Evolutionary conservation across 768 basidiomycete genomes (phyloP).

Genomic region (Kwoniella sp.): DNA sequence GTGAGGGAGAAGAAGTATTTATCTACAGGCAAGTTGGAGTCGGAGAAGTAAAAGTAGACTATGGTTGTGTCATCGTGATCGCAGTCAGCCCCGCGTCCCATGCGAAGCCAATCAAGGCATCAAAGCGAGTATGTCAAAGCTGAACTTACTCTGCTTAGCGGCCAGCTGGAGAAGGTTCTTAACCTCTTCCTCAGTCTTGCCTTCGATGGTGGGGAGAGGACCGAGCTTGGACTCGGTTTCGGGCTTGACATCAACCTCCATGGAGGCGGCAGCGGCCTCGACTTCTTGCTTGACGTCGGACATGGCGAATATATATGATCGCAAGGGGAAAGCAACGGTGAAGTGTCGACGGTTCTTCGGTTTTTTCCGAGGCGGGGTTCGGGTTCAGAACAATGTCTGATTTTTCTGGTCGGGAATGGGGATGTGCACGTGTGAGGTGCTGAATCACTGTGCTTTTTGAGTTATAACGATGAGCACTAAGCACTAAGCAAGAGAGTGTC

Average conservation of each 20-base stretch:
- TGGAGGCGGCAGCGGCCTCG: constrained; percentile 20
- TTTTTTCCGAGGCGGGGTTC: not conserved
- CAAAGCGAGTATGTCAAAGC: not conserved
- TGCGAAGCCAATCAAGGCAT: not conserved
- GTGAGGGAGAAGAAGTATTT: constrained; percentile 96
- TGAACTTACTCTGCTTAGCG: constrained; percentile 54
- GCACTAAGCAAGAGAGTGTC: too few relatives aligned
- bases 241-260: constrained; percentile 31
- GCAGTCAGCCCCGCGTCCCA: constrained; percentile 4
- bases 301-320: not conserved
- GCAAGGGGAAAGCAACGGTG: not conserved
- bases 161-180: constrained; percentile 38
- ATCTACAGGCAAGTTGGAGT: constrained; percentile 79
- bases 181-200: constrained; percentile 49
- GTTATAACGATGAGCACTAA: not conserved
- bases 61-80: too few relatives aligned
- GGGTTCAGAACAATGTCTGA: not conserved
- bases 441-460: constrained; percentile 20
- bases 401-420: not conserved
- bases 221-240: constrained; percentile 21
- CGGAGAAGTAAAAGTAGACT: constrained; percentile 98
- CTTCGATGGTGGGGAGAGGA: constrained; percentile 37
- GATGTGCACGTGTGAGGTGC: not conserved
- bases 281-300: constrained; percentile 23
- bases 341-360: not conserved